Percentiles rank a stretch among this genome's conserved stretches.
phyloP scores from a whole-genome alignment of 2,329 filamentous ascomycete species.

The Dichotomopilus funicola region DNA sequence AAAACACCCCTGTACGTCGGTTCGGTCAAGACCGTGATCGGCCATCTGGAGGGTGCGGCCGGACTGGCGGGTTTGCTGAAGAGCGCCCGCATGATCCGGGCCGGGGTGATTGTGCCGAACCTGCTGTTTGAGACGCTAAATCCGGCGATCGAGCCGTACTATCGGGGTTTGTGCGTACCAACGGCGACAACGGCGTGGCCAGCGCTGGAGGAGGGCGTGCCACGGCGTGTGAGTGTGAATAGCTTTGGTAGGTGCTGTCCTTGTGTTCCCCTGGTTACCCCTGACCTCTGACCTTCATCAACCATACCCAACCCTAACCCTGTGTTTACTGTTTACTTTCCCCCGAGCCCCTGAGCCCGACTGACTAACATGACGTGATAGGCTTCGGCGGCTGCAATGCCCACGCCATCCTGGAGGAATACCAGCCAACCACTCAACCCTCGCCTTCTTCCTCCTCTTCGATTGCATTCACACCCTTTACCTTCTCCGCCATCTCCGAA shows the following conservation, averaged over 20 bases:
- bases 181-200: background rate
- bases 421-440: background rate
- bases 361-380: background rate
- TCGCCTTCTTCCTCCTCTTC: background rate
- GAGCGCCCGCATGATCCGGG: slow-evolving; percentile 33
- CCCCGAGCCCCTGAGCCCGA: background rate
- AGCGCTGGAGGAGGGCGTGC: background rate
- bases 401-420: background rate
- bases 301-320: background rate
- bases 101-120: slow-evolving; percentile 35
- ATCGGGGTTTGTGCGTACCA: background rate
- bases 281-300: background rate
- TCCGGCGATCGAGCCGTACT: slow-evolving; percentile 31
- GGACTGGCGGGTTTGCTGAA: slow-evolving; percentile 41
- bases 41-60: slow-evolving; percentile 42
- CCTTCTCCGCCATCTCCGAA: background rate
- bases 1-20: slow-evolving; percentile 28
- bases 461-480: background rate
- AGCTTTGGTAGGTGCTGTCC: background rate
- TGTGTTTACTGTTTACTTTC: background rate
- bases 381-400: background rate
- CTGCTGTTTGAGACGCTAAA: slow-evolving; percentile 41
- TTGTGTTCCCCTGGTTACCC: background rate
- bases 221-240: background rate
- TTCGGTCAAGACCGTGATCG: slow-evolving; percentile 36